These are phyloP conservation scores for Coemansia sp. DNA, from an alignment of 371 early-diverging fungal species.

Conservation along the genomic window DNA sequence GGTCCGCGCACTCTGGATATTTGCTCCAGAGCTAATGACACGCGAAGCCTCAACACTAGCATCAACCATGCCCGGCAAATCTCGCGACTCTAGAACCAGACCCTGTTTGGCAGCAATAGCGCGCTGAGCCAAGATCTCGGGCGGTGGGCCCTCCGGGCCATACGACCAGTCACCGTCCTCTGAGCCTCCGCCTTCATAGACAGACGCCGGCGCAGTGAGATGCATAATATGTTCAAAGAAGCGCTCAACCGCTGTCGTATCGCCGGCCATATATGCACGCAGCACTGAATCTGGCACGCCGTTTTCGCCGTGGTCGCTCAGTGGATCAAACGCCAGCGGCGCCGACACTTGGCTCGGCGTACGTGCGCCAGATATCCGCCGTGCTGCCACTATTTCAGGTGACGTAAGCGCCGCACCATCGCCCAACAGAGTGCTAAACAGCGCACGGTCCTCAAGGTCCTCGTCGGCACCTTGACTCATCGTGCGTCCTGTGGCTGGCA, in stretches of 20 bases:
- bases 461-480: conserved; percentile 22
- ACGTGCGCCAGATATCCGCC: conserved; percentile 17
- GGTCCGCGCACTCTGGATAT: background rate
- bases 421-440: conserved; percentile 42
- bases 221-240: conserved; percentile 49
- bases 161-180: conserved; percentile 50
- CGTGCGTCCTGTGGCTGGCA: conserved; percentile 9
- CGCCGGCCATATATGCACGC: conserved; percentile 45
- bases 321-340: conserved; percentile 28
- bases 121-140: conserved; percentile 26
- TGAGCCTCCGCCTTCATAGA: conserved; percentile 29
- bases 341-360: conserved; percentile 5
- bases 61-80: conserved; percentile 39
- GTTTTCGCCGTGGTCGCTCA: conserved; percentile 27
- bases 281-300: conserved; percentile 47
- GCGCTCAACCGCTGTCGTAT: conserved; percentile 40
- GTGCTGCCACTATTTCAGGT: conserved; percentile 16
- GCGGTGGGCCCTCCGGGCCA: conserved; percentile 44
- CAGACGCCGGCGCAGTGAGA: conserved; percentile 34
- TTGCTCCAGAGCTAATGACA: background rate
- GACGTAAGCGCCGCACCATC: conserved; percentile 46
- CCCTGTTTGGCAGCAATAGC: conserved; percentile 1
- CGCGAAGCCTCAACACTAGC: conserved; percentile 35
- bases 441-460: conserved; percentile 28
- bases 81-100: conserved; percentile 19